phyloP scores from a whole-genome alignment of 2,329 filamentous ascomycete species.

The Sclerotinia glacialis region DNA sequence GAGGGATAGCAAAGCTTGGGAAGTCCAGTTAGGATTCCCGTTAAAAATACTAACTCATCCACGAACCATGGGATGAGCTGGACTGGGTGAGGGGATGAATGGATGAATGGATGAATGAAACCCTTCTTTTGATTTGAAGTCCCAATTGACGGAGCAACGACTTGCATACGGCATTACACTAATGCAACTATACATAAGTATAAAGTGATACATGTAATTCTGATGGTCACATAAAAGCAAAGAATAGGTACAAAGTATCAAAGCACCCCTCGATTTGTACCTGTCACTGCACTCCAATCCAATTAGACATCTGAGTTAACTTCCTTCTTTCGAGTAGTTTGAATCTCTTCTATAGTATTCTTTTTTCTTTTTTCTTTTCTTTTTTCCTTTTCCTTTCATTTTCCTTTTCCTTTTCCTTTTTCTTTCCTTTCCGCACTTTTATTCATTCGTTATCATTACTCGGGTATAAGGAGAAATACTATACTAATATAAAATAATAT shows the following conservation, averaged over 20 bases:
- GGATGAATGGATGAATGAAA: neutral
- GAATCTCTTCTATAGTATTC: neutral
- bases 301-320: neutral
- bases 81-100: too few relatives aligned
- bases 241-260: neutral
- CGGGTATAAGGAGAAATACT: too few relatives aligned
- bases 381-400: neutral
- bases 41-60: too few relatives aligned
- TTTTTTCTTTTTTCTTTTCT: too few relatives aligned
- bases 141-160: neutral
- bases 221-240: neutral
- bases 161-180: neutral
- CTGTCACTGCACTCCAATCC: neutral
- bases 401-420: too few relatives aligned
- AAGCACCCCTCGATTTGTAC: conserved; percentile 1
- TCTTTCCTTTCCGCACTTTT: neutral
- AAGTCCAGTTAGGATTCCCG: too few relatives aligned
- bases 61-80: neutral
- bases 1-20: neutral
- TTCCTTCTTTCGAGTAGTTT: neutral
- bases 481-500: neutral
- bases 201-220: neutral
- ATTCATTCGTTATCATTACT: neutral
- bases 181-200: neutral
- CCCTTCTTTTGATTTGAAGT: neutral